A percentile compares a stretch with the other conserved stretches of the same genome.
Evolutionary conservation across 371 early-diverging fungal species (phyloP).

Genomic region (Mortierella sp.): DNA sequence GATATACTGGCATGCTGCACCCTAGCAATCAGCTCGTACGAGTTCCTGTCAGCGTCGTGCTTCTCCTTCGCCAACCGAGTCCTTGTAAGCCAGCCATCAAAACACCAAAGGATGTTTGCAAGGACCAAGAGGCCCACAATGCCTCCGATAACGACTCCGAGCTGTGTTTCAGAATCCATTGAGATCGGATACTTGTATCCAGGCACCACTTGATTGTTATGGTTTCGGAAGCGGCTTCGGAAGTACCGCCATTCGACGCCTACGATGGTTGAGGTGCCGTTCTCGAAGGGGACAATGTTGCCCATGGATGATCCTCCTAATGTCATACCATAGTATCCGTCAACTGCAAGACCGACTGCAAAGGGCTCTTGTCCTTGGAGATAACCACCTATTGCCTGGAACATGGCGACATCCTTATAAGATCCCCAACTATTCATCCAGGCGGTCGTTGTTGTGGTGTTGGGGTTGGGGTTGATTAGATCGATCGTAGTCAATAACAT

Average conservation of each 20-base stretch:
- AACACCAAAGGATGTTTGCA: too few species aligned
- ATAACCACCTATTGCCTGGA: neutral
- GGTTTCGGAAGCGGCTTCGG: slow-evolving; percentile 1
- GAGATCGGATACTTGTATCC: neutral
- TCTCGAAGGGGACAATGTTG: neutral
- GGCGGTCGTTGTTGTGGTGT: neutral
- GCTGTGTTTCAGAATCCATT: neutral
- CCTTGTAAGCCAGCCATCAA: neutral
- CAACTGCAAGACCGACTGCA: neutral
- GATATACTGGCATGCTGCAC: neutral
- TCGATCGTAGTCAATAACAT: neutral
- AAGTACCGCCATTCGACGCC: neutral
- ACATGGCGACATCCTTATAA: neutral
- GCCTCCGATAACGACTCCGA: neutral
- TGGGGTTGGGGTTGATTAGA: neutral
- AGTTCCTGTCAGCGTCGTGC: neutral
- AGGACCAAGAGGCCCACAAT: neutral
- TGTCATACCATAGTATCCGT: neutral
- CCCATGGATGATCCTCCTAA: neutral
- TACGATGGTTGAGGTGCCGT: neutral
- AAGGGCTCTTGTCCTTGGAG: neutral
- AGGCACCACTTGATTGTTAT: neutral
- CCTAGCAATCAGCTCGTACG: neutral
- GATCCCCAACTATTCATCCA: neutral
- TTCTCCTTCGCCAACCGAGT: neutral